Evolutionary conservation across 2,329 filamentous ascomycete species (phyloP).

Genomic region (Aspergillus novoparasiticus): DNA sequence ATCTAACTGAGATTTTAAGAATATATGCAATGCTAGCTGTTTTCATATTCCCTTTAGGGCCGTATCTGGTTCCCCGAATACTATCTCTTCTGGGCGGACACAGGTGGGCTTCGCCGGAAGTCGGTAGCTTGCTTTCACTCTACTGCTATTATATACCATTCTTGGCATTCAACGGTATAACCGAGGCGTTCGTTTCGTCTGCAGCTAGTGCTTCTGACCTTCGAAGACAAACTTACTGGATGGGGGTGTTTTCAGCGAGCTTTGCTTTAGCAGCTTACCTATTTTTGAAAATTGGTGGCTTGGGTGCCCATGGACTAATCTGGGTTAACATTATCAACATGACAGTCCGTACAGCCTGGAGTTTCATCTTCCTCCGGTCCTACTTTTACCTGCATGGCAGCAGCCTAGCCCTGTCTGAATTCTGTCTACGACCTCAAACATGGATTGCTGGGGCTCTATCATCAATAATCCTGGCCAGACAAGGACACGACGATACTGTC

Average conservation of each 20-base stretch:
- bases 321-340: slow-evolving; percentile 90
- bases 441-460: slow-evolving; percentile 50
- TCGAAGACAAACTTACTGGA: slow-evolving; percentile 76
- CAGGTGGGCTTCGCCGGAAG: slow-evolving; percentile 73
- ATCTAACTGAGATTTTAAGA: slow-evolving; percentile 59
- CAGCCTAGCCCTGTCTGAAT: slow-evolving; percentile 43
- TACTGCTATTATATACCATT: slow-evolving; percentile 96
- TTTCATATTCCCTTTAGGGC: slow-evolving; percentile 69
- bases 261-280: slow-evolving; percentile 77
- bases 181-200: slow-evolving; percentile 89
- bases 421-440: slow-evolving; percentile 51
- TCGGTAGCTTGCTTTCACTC: slow-evolving; percentile 70
- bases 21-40: slow-evolving; percentile 75
- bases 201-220: slow-evolving; percentile 77
- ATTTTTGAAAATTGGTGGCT: slow-evolving; percentile 67
- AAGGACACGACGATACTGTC: slow-evolving; percentile 15
- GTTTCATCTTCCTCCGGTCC: slow-evolving; percentile 66
- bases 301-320: slow-evolving; percentile 81
- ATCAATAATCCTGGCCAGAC: slow-evolving; percentile 43
- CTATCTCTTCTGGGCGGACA: slow-evolving; percentile 75
- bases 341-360: slow-evolving; percentile 81
- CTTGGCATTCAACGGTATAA: slow-evolving; percentile 85
- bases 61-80: slow-evolving; percentile 71
- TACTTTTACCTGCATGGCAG: slow-evolving; percentile 60
- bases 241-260: slow-evolving; percentile 75